Base-by-base conservation (phyloP, 257 asterid species). In the Mitragyna speciosa region DNA sequence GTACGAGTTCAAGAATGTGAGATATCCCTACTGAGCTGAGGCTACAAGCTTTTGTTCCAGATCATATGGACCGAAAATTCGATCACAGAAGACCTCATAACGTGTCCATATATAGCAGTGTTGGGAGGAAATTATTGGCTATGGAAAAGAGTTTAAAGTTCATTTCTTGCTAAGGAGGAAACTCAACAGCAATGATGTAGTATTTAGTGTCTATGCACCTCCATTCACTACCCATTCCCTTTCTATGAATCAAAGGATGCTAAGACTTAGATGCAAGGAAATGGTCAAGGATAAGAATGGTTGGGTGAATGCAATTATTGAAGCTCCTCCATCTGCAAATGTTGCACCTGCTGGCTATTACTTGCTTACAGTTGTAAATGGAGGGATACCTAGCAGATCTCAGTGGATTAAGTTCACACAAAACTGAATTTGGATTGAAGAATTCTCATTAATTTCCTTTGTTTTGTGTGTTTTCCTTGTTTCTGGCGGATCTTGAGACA, bases 281-380 rank as follows among this genome's bases (percentile, higher is more conserved):
- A 72, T 89, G 68, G 73, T 30, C 58, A 83, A 71, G 87, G 69
- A 20, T 30, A 80, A 72, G 16, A 75, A 83, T 66, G 91, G 90
- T 11, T 70, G 76, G 92, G 31, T 77, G 77, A 87, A 71, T 43
- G 94, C 94, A 24, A 77, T 72, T 51, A 74, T 90, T 79, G 91
- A 83, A 67, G 91, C 95, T 77, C 96, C 97, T 15, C 89, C 93
- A 6, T 83, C 90, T 22, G 74, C 90, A 3, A 82, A 66, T 36
- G 92, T 88, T 47, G 97, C 97, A 3, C 95, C 94, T 39, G 39
- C 92, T 22, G 95, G 97, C 4, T 92, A 88, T 79, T 90, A 92
- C 75, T 83, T 92, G 96, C 78, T 92, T 4, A 87, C 81, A 65
- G 96, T 90, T 64, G 90, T 92, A 6, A 84, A 85, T 69, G 80